Evolutionary conservation across 2,329 filamentous ascomycete species (phyloP).

Genomic region (Pseudogymnoascus sp.): DNA sequence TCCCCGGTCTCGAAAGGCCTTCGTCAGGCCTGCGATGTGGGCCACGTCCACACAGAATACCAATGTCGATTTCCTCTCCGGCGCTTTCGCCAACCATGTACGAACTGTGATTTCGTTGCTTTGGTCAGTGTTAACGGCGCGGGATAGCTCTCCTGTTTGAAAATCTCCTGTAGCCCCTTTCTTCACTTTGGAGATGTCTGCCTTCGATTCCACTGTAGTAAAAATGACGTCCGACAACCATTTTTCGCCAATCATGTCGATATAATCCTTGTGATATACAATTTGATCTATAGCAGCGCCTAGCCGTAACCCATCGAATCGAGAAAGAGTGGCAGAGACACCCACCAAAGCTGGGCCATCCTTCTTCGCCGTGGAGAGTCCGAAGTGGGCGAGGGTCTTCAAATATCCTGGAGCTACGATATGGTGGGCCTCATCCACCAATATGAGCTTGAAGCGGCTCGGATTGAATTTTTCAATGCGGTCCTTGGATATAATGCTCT

Average conservation of each 20-base stretch:
- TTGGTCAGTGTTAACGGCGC: conserved; percentile 70
- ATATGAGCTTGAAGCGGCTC: conserved; percentile 70
- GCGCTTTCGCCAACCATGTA: conserved; percentile 74
- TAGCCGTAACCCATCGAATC: conserved; percentile 76
- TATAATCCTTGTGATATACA: conserved; percentile 83
- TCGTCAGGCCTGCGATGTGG: conserved; percentile 69
- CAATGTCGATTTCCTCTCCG: conserved; percentile 70
- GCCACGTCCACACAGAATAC: conserved; percentile 89
- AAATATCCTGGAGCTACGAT: conserved; percentile 82
- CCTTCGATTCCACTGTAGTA: conserved; percentile 79
- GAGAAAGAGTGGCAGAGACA: conserved; percentile 72
- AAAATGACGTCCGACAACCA: conserved; percentile 92
- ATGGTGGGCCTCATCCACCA: conserved; percentile 96
- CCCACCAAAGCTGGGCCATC: conserved; percentile 66
- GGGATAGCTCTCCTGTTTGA: conserved; percentile 65
- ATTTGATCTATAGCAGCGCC: conserved; percentile 88
- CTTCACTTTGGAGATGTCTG: conserved; percentile 65
- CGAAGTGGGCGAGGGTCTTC: conserved; percentile 68
- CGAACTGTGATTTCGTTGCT: conserved; percentile 80
- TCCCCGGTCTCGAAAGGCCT: conserved; percentile 66
- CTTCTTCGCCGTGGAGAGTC: conserved; percentile 46
- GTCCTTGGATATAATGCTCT: conserved; percentile 69
- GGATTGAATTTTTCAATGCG: conserved; percentile 80
- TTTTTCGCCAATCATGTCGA: conserved; percentile 77
- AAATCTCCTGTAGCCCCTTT: conserved; percentile 69